Conservation (phyloP, 2,329 filamentous ascomycete genomes). For the Talaromyces sp. region DNA sequence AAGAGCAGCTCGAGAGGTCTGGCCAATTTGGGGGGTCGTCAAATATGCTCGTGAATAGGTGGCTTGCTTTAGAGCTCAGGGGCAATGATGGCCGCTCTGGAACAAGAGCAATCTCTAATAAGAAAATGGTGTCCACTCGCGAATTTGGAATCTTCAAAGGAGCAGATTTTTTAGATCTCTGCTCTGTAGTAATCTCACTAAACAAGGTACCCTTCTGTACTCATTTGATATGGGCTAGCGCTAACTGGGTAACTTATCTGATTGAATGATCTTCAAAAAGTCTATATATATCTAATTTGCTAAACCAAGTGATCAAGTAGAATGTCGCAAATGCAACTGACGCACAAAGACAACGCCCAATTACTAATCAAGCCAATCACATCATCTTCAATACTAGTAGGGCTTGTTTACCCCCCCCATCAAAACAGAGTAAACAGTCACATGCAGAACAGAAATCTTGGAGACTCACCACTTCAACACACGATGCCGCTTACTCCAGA, state of each 20-base stretch:
- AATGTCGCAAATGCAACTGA: background rate
- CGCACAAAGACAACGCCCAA: background rate
- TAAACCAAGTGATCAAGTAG: background rate
- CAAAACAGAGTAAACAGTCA: background rate
- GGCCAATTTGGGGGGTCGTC: background rate
- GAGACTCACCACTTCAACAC: background rate
- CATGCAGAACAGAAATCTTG: background rate
- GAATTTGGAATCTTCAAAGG: too few relatives aligned
- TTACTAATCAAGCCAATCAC: background rate
- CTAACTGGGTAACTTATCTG: background rate
- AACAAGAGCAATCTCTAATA: background rate
- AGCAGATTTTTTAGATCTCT: background rate
- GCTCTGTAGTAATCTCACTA: background rate
- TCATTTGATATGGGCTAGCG: background rate
- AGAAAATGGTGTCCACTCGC: too few relatives aligned
- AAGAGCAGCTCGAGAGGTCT: background rate
- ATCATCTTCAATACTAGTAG: background rate
- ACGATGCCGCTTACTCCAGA: background rate
- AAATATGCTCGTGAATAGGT: background rate
- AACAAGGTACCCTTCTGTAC: background rate
- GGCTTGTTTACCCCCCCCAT: background rate
- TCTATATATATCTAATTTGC: background rate
- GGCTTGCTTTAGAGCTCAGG: background rate
- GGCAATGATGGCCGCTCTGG: background rate
- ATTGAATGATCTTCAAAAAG: background rate